These are phyloP conservation scores for Coccinonectria pachysandricola DNA, from an alignment of 2,329 filamentous ascomycete species.

Conservation along the genomic window DNA sequence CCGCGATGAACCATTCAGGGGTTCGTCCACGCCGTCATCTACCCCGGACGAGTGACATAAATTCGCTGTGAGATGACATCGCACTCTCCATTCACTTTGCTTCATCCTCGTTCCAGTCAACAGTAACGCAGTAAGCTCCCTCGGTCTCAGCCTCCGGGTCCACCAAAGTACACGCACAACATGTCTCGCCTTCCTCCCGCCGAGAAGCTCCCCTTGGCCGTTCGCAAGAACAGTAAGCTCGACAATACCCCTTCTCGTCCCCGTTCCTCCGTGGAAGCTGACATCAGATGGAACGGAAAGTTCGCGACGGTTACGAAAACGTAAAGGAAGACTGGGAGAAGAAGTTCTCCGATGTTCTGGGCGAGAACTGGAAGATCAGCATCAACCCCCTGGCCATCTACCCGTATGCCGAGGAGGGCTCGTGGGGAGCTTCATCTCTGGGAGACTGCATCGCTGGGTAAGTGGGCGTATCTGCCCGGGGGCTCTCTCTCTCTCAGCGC, in stretches of 20 bases:
- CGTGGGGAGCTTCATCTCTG: constrained; percentile 30
- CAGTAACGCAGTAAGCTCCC: constrained; percentile 12
- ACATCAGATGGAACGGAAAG: too few relatives aligned
- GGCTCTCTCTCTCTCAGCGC: too few relatives aligned
- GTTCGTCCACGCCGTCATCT: too few relatives aligned
- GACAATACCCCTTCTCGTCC: too few relatives aligned
- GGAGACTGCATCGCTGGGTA: constrained; percentile 35
- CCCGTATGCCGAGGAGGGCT: constrained; percentile 32
- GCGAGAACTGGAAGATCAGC: constrained; percentile 39
- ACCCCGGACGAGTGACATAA: too few relatives aligned
- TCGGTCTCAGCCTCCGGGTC: too few relatives aligned
- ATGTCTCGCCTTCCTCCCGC: constrained; percentile 34
- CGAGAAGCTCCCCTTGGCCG: constrained; percentile 39
- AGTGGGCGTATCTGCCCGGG: too few relatives aligned
- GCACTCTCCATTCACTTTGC: too few relatives aligned
- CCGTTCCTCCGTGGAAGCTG: too few relatives aligned
- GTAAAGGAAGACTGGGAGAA: constrained; percentile 35
- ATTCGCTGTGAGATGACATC: too few relatives aligned
- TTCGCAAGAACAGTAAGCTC: constrained; percentile 41
- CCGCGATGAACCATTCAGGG: too few relatives aligned
- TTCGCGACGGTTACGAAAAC: constrained; percentile 42
- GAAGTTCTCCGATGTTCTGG: constrained; percentile 33
- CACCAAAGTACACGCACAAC: too few relatives aligned
- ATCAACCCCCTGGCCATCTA: constrained; percentile 36
- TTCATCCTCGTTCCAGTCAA: constrained; percentile 14